A percentile compares a stretch with the other conserved stretches of the same genome.
Conservation (phyloP, 164 flowering plant genomes). For the Liriodendron chinense region DNA sequence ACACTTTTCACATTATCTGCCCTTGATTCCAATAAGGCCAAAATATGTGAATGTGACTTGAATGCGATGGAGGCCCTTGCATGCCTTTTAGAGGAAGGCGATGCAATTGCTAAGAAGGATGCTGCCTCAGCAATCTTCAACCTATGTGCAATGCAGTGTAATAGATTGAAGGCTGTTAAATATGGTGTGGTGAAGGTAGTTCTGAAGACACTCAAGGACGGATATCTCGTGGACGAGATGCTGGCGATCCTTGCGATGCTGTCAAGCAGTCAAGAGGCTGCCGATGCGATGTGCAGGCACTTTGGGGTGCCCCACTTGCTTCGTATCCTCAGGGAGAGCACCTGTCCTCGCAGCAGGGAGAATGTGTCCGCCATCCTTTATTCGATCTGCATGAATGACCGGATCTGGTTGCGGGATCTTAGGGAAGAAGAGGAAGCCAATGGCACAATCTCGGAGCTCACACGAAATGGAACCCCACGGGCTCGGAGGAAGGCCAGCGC, state of each 20-base stretch:
- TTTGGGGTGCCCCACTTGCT: conserved; percentile 63
- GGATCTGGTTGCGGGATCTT: conserved; percentile 52
- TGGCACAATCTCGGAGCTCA: conserved; percentile 54
- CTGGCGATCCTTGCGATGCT: conserved; percentile 77
- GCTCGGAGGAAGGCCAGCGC: conserved; percentile 80
- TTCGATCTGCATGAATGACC: conserved; percentile 47
- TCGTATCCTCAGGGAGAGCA: conserved; percentile 48
- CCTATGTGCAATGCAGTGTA: conserved; percentile 62
- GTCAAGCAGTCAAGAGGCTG: conserved; percentile 47
- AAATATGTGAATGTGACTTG: conserved; percentile 66
- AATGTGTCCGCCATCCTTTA: conserved; percentile 64
- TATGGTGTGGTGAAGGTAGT: conserved; percentile 66
- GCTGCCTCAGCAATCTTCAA: conserved; percentile 82
- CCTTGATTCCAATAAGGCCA: conserved; percentile 62
- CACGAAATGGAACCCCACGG: conserved; percentile 69
- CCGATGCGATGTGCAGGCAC: conserved; percentile 58
- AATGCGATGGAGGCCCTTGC: conserved; percentile 67
- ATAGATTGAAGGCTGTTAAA: conserved; percentile 59
- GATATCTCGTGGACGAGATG: conserved; percentile 56
- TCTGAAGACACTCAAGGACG: conserved; percentile 40
- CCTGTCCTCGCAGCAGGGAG: conserved; percentile 63
- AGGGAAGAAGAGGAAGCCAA: conserved; percentile 58
- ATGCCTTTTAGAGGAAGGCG: conserved; percentile 63
- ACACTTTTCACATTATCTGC: conserved; percentile 81
- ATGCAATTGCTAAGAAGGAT: conserved; percentile 68